Conservation (phyloP, 768 basidiomycete genomes). For the Lepiota venenata region DNA sequence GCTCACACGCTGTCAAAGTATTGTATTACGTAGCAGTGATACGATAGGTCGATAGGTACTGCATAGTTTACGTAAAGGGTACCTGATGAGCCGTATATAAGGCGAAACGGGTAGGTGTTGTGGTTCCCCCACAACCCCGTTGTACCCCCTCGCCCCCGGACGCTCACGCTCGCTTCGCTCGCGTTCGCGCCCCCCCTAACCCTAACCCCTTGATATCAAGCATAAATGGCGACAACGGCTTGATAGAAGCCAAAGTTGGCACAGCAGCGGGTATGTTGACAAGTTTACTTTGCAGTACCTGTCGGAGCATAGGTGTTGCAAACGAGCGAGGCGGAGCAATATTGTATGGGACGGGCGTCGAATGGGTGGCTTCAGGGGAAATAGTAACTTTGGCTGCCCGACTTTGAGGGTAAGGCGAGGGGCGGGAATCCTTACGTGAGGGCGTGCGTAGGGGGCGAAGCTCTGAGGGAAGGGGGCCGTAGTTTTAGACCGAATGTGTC, state of each 20-base stretch:
- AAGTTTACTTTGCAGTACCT: slow-evolving; percentile 33
- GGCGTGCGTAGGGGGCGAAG: slow-evolving; percentile 58
- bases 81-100: too few species aligned
- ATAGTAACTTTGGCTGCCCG: slow-evolving; percentile 43
- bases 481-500: slow-evolving; percentile 69
- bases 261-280: slow-evolving; percentile 33
- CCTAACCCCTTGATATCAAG: slow-evolving; percentile 1
- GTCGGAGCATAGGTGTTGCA: slow-evolving; percentile 36
- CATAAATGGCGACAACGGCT: slow-evolving; percentile 40
- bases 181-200: too few species aligned
- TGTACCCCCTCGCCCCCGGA: too few species aligned
- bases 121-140: too few species aligned
- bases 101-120: too few species aligned
- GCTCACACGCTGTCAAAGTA: too few species aligned
- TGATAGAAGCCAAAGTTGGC: slow-evolving; percentile 35
- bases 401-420: slow-evolving; percentile 67
- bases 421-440: slow-evolving; percentile 66
- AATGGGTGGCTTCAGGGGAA: slow-evolving; percentile 26
- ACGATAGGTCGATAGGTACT: too few species aligned
- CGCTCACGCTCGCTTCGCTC: too few species aligned
- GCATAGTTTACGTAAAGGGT: too few species aligned
- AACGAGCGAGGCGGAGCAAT: neutral
- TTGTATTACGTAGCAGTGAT: too few species aligned
- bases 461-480: slow-evolving; percentile 71
- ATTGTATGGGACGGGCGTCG: neutral